Evolutionary conservation across 1,284 basidiomycete species (phyloP).

Genomic region (Cystobasidium sp.): DNA sequence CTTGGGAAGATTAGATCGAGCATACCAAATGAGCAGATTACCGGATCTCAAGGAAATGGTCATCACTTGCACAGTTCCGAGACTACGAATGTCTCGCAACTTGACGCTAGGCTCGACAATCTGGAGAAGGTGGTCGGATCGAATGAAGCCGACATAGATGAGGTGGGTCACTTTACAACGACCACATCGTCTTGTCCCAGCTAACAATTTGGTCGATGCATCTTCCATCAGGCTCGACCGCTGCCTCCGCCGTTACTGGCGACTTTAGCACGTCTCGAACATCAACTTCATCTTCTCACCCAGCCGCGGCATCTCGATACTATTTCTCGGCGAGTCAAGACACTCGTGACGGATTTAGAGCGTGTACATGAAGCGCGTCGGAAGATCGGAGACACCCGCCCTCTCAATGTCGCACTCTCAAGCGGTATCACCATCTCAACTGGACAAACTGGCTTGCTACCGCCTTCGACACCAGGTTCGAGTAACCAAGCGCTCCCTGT

Average conservation of each 20-base stretch:
- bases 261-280: slow-evolving; percentile 78
- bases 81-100: slow-evolving; percentile 46
- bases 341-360: slow-evolving; percentile 90
- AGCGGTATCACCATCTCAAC: slow-evolving; percentile 57
- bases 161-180: slow-evolving; percentile 60
- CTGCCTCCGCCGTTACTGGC: slow-evolving; percentile 79
- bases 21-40: not conserved
- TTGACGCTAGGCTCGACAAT: slow-evolving; percentile 77
- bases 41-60: not conserved
- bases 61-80: not conserved
- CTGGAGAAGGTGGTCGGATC: slow-evolving; percentile 76
- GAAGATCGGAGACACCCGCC: slow-evolving; percentile 56
- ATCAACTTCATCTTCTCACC: slow-evolving; percentile 82
- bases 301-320: slow-evolving; percentile 96
- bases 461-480: not conserved
- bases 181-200: slow-evolving; percentile 52
- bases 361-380: slow-evolving; percentile 67
- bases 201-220: slow-evolving; percentile 40
- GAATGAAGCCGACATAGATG: slow-evolving; percentile 52
- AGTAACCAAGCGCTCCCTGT: slow-evolving; percentile 22
- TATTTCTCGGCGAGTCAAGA: slow-evolving; percentile 90
- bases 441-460: slow-evolving; percentile 5
- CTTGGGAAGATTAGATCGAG: slow-evolving; percentile 20
- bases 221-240: slow-evolving; percentile 45
- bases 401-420: slow-evolving; percentile 55